A percentile compares a stretch with the other conserved stretches of the same genome.
These are phyloP conservation scores for Gloeophyllum trabeum DNA, from an alignment of 768 basidiomycete species.

Conservation along the genomic window DNA sequence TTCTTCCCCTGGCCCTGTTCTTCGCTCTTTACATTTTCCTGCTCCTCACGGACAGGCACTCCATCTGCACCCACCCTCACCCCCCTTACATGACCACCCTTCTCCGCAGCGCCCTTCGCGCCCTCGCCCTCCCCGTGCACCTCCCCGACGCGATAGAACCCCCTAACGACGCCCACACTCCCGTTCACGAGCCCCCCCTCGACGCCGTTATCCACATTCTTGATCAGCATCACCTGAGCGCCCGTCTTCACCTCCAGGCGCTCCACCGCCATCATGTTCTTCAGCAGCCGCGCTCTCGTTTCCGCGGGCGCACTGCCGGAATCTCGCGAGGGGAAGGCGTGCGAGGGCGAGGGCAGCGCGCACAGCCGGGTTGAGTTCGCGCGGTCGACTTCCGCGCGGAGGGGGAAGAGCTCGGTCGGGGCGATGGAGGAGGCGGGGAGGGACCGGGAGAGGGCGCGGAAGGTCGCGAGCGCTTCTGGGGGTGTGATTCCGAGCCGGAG, in stretches of 20 bases:
- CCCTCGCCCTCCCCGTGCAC: constrained; percentile 5
- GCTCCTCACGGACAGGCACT: constrained; percentile 8
- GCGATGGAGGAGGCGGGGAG: constrained; percentile 20
- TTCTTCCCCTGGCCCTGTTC: not conserved
- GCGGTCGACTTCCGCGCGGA: constrained; percentile 56
- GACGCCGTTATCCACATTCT: constrained; percentile 46
- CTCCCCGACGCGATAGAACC: constrained; percentile 27
- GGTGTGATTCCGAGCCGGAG: constrained; percentile 54
- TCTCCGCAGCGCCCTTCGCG: not conserved
- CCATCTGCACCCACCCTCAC: constrained; percentile 6
- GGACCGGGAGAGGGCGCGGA: constrained; percentile 33
- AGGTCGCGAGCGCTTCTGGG: constrained; percentile 29
- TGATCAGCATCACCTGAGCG: constrained; percentile 62
- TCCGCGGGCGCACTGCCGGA: constrained; percentile 28
- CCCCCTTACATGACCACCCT: constrained; percentile 3
- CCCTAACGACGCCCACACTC: constrained; percentile 48
- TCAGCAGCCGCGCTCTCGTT: constrained; percentile 41
- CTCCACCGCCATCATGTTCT: constrained; percentile 50
- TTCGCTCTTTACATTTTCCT: constrained; percentile 20
- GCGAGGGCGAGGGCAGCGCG: constrained; percentile 28
- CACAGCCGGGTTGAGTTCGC: constrained; percentile 47
- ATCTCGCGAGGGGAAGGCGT: constrained; percentile 41
- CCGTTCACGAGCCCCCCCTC: constrained; percentile 50
- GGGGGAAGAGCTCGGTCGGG: constrained; percentile 50
- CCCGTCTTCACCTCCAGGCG: constrained; percentile 44